These are phyloP conservation scores for Pestalotiopsis fici DNA, from an alignment of 2,329 filamentous ascomycete genomes.

Conservation along the genomic window DNA sequence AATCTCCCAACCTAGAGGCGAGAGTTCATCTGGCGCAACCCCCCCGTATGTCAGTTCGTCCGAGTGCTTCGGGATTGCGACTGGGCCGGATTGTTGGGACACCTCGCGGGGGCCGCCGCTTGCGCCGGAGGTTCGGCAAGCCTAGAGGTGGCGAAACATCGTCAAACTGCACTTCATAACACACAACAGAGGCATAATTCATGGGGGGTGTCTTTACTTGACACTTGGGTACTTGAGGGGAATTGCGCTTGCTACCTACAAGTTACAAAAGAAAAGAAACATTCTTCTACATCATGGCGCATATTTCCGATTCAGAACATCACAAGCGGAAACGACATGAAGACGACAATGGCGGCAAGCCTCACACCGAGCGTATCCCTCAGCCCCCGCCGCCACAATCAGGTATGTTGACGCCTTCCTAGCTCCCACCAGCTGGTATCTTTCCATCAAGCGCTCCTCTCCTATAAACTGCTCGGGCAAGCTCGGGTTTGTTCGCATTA, in stretches of 20 bases:
- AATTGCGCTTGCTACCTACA: not conserved
- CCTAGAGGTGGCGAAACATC: not conserved
- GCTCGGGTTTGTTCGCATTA: not conserved
- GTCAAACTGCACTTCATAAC: not conserved
- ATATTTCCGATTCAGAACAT: slow-evolving; percentile 35
- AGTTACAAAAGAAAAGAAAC: not conserved
- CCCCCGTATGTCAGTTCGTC: slow-evolving; percentile 1
- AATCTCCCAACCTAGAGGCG: not conserved
- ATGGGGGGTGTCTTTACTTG: not conserved
- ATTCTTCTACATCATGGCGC: slow-evolving; percentile 37
- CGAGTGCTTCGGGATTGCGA: not conserved
- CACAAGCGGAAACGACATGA: slow-evolving; percentile 49
- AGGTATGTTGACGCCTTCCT: slow-evolving; percentile 37
- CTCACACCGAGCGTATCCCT: slow-evolving; percentile 39
- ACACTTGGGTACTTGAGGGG: not conserved
- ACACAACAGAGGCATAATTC: not conserved
- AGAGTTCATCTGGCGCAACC: not conserved
- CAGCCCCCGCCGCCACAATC: slow-evolving; percentile 45
- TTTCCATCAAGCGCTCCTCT: not conserved
- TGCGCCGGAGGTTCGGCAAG: slow-evolving; percentile 5
- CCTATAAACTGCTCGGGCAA: not conserved
- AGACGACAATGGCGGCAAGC: slow-evolving; percentile 43
- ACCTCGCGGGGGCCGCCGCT: slow-evolving; percentile 1
- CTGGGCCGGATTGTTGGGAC: slow-evolving; percentile 4
- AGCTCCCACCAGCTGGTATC: not conserved